Evolutionary conservation across 148 eudicot genomes (phyloP).

Genomic region (Cornus controversa): DNA sequence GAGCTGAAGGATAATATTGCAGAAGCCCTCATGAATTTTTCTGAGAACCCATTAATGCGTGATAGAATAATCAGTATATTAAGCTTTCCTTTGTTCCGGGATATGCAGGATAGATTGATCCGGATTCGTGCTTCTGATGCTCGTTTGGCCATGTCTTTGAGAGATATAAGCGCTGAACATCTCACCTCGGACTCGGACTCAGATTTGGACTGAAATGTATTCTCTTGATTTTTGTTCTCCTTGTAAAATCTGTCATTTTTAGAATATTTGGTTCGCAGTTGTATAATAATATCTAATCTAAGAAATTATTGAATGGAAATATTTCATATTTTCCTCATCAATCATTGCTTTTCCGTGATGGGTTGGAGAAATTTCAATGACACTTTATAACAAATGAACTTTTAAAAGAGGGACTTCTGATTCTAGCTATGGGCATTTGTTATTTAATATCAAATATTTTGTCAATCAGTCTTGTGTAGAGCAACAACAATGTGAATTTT

Average conservation of each 20-base stretch:
- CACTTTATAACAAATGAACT: too few species aligned
- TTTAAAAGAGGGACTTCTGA: too few species aligned
- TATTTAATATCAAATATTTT: too few species aligned
- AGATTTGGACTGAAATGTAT: constrained; percentile 12
- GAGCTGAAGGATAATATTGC: constrained; percentile 56
- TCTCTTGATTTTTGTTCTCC: not conserved
- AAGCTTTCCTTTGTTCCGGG: constrained; percentile 36
- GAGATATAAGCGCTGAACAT: constrained; percentile 33
- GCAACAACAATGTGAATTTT: too few species aligned
- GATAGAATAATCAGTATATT: constrained; percentile 36
- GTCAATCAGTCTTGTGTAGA: too few species aligned
- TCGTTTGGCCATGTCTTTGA: constrained; percentile 31
- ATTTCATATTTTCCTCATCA: not conserved
- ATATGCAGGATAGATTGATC: constrained; percentile 38
- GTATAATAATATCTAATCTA: not conserved
- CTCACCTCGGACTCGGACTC: constrained; percentile 37
- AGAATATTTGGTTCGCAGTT: not conserved
- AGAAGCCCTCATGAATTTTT: constrained; percentile 45
- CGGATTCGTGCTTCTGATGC: constrained; percentile 34
- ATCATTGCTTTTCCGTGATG: not conserved
- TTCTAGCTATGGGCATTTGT: too few species aligned
- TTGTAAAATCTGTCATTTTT: not conserved
- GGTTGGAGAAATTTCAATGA: not conserved
- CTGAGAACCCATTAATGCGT: constrained; percentile 34
- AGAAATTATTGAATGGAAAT: not conserved